Percentiles rank a stretch among this genome's conserved stretches.
phyloP scores from a whole-genome alignment of 2,329 filamentous ascomycete genomes.

The Apiospora malaysiana region DNA sequence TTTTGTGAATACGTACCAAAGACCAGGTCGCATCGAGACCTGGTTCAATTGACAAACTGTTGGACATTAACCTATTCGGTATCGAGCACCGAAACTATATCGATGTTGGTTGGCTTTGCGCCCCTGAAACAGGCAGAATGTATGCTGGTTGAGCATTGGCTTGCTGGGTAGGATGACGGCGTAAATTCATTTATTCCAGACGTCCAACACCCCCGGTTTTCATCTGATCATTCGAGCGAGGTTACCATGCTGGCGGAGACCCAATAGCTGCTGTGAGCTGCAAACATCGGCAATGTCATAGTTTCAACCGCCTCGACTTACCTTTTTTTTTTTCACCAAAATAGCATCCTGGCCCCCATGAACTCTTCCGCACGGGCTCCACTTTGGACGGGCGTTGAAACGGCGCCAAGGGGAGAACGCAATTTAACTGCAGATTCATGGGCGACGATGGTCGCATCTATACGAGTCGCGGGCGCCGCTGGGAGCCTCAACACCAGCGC shows the following conservation, averaged over 20 bases:
- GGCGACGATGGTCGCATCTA: slow-evolving; percentile 4
- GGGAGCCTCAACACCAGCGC: neutral
- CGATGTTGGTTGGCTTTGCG: neutral
- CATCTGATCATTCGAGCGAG: neutral
- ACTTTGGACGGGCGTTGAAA: neutral
- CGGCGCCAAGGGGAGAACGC: neutral
- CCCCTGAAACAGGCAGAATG: neutral
- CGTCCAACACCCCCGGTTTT: slow-evolving; percentile 2
- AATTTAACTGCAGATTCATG: slow-evolving; percentile 1
- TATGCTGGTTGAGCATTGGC: neutral
- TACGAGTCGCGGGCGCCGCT: neutral
- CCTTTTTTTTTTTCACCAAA: neutral
- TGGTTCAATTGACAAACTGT: neutral
- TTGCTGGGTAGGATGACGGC: neutral
- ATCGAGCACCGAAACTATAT: neutral
- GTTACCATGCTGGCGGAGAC: neutral
- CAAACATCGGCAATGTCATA: neutral
- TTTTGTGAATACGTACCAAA: neutral
- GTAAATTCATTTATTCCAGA: neutral
- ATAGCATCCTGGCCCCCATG: neutral
- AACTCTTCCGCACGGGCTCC: neutral
- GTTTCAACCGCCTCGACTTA: slow-evolving; percentile 7
- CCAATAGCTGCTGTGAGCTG: neutral
- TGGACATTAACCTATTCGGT: neutral
- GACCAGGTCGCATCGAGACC: neutral